Percentiles rank a stretch among this genome's conserved stretches.
Conservation (phyloP, 129 eudicot species). For the Daucus carota region DH1_v3.0 NC_030382.2:56912501-56913000, state of each 20-base stretch:
- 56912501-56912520: constrained; percentile 50
- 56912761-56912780: constrained; percentile 71
- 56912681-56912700: constrained; percentile 32
- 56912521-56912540: constrained; percentile 44
- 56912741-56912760: constrained; percentile 79
- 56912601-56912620: constrained; percentile 12
- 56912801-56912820: constrained; percentile 61
- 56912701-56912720: constrained; percentile 73
- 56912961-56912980: not conserved
- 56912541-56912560: constrained; percentile 41
- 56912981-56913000: not conserved
- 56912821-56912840: constrained; percentile 53
- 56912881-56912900: constrained; percentile 30
- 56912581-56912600: constrained; percentile 29
- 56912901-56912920: constrained; percentile 13
- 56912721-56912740: constrained; percentile 96
- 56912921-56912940: not conserved
- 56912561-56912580: constrained; percentile 23
- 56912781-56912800: constrained; percentile 39
- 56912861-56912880: constrained; percentile 27
- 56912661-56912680: constrained; percentile 26
- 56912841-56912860: constrained; percentile 11
- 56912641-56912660: not conserved
- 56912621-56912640: not conserved
- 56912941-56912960: not conserved